Evolutionary conservation across 257 asterid species (phyloP), one percentile per base, ranked within the genome.

Genomic region (Leptodermis oblonga): DNA sequence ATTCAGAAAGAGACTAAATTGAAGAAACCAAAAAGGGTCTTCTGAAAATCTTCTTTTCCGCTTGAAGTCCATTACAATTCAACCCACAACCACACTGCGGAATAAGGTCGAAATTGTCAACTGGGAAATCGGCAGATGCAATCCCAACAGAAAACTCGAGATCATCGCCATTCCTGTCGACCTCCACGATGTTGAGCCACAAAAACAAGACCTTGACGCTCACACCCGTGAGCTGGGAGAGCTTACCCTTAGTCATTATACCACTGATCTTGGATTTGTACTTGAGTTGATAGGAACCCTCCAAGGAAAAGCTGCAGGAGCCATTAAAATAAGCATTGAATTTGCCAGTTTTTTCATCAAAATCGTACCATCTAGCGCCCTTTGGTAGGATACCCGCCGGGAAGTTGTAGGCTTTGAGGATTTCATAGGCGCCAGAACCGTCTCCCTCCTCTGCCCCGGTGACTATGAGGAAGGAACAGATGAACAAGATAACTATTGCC

Each of bases 61-160:
- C 74, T 56, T 39, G 51, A 52, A 43, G 22, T 30, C 48, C 71
- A 58, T 82, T 69, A 74, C 96, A 88, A 70, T 88, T 71, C 87
- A 91, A 86, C 62, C 96, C 97, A 72, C 96, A 87, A 7, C 95
- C 97, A 70, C 97, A 91, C 66, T 82, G 96, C 0, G 97, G 97
- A 63, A 83, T 77, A 62, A 81, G 54, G 31, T 60, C 70, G 56
- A 91, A 91, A 61, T 91, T 91, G 64, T 85, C 79, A 3, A 80
- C 55, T 2, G 83, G 11, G 67, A 90, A 90, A 9, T 80, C 85
- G 0, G 97, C 97, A 2, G 96, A 90, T 0, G 90, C 89, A 76
- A 88, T 79, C 26, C 97, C 97, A 7, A 90, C 97, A 7, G 96
- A 90, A 26, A 88, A 91, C 28, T 80, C 85, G 42, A 91, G 87